Evolutionary conservation across 805 yeast species (phyloP), one percentile per base, ranked within the genome.

Genomic region (Candida coquimbonensis): DNA sequence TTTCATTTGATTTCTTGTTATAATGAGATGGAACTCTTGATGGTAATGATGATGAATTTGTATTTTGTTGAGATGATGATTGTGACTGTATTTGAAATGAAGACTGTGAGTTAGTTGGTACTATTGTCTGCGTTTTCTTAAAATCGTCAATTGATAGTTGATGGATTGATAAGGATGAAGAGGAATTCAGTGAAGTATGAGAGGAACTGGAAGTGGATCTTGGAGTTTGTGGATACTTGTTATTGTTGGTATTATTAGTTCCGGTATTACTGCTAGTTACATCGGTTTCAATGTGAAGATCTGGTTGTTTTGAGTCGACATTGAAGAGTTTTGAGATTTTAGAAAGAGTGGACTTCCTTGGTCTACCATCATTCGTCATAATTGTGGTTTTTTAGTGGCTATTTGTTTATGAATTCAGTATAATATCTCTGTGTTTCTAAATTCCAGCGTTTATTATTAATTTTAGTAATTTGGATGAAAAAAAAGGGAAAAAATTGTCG

Each of bases 291-390:
- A 32, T 7, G 4, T 13, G 34, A 32, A 24, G 8, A 3, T 35
- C 13, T 9, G 37, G 13, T 33, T 17, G 36, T 33, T 33, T 11
- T 17, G 32, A 16, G 12, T 46, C 47, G 26, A 49, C 53, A 25
- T 61, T 61, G 48, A 62, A 55, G 35, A 62, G 52, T 48, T 55
- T 59, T 2, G 63, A 60, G 12, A 62, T 43, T 46, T 54, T 62
- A n/a, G 60, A 55, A 7, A 62, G 39, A 3, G 66, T 62, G 2
- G 62, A 54, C 43, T 57, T 52, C 34, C 62, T 51, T 4, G 60
- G 48, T 47, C 64, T 54, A 9, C 43, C 49, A n/a, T 43, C 54
- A 3, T 38, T 46, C 17, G 37, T 19, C 37, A 35, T 19, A 9
- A 35, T 17, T 19, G n/a, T 31, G 24, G 24, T 21, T 5, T 5